Base-by-base conservation (phyloP, 192 early-diverging fungal genomes). In the Coemansia sp. region DNA sequence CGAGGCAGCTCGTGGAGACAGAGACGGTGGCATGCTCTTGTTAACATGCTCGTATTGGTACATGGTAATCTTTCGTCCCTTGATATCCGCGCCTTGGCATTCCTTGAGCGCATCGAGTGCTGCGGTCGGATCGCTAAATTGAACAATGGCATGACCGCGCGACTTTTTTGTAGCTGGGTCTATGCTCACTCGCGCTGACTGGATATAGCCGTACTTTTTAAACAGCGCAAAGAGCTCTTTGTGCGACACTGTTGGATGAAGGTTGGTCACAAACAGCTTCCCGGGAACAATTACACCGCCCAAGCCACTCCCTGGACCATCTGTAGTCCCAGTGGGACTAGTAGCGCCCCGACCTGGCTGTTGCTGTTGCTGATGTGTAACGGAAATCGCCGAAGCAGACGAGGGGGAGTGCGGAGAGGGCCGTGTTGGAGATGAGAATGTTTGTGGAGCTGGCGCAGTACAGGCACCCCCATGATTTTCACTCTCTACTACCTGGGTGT, bases 201-300 rank as follows among this genome's bases (percentile, higher is more conserved):
- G 80, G 39, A 85, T 82, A 45, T 82, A 85, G 0, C 84, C 84
- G 71, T 80, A 85, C 51, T 78, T 77, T 73, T 85, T 85, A 58
- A 85, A 85, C 58, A 77, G 68, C 37, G 76, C 73, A 77, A 85
- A 85, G 67, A 85, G 72, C 63, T 85, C 84, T 58, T 75, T 74
- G 80, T 85, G 84, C 41, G 79, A 82, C 21, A 85, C 84, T 2
- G 76, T 81, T 14, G 70, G 68, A 46, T 85, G 84, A 45, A 85
- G 77, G 23, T 78, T 78, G 29, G 77, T 85, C 39, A 85, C 75
- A 75, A 85, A 85, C 23, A 85, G 70, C 74, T 85, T 85, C 12
- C 79, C 76, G 1, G 82, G 82, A 41, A 73, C 74, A 57, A 77
- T 82, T 12, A 77, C 73, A 50, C 76, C 79, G 39, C 76, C 76